Evolutionary conservation across 139 green algal species (phyloP).

Genomic region (Auxenochlorella protothecoides): DNA sequence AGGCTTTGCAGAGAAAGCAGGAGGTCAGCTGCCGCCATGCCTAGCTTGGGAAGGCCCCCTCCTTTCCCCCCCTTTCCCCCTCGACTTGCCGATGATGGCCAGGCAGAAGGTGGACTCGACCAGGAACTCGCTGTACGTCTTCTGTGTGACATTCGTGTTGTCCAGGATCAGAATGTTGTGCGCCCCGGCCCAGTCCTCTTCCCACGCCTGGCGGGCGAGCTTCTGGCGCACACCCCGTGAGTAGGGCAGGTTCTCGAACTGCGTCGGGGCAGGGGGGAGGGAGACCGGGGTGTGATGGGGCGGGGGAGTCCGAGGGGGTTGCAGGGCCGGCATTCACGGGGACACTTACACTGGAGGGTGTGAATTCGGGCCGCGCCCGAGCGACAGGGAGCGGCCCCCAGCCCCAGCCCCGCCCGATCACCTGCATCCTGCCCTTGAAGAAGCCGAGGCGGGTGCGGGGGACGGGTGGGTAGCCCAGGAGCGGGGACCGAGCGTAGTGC

Average conservation of each 20-base stretch:
- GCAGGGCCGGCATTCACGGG: background rate
- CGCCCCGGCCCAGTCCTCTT: constrained; percentile 22
- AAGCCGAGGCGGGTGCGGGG: constrained; percentile 23
- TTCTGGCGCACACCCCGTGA: constrained; percentile 11
- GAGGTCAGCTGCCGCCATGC: too few relatives aligned
- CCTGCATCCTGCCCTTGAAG: constrained; percentile 19
- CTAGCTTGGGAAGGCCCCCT: too few relatives aligned
- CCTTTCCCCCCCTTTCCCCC: background rate
- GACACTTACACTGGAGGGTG: background rate
- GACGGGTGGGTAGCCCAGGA: constrained; percentile 7
- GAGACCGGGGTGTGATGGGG: background rate
- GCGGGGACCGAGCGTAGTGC: constrained; percentile 22
- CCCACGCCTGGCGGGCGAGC: constrained; percentile 1
- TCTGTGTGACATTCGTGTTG: background rate
- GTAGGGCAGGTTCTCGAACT: constrained; percentile 6
- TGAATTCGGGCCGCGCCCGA: background rate
- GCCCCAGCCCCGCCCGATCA: background rate
- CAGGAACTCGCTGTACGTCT: constrained; percentile 27
- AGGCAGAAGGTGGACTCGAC: constrained; percentile 30
- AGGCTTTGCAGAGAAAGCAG: too few relatives aligned
- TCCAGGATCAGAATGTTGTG: constrained; percentile 33
- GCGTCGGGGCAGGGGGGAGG: background rate
- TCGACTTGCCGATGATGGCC: constrained; percentile 6
- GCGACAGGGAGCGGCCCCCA: background rate
- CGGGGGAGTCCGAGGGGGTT: background rate